Percentiles rank a stretch among this genome's conserved stretches.
Conservation (phyloP, 2,329 filamentous ascomycete species). For the Colletotrichum sp. region DNA sequence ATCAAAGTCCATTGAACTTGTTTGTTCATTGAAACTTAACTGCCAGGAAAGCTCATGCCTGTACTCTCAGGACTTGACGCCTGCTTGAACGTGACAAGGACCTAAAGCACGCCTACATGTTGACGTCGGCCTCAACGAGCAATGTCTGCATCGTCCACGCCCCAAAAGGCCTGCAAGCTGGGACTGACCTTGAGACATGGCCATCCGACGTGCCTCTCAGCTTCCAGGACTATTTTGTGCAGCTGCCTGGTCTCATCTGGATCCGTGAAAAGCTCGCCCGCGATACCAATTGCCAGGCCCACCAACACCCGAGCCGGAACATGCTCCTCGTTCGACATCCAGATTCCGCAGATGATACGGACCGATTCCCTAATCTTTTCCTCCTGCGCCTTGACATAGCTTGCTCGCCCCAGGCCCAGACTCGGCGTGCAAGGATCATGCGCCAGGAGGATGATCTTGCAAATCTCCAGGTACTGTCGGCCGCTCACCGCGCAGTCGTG, state of each 20-base stretch:
- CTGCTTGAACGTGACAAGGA: not conserved
- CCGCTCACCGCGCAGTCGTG: not conserved
- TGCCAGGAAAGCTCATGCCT: not conserved
- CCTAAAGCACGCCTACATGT: not conserved
- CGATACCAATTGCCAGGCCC: not conserved
- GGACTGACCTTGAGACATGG: not conserved
- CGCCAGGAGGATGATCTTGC: not conserved
- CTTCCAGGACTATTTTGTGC: not conserved
- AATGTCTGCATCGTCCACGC: not conserved
- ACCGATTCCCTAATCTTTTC: not conserved
- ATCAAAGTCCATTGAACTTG: not conserved
- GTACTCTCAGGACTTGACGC: not conserved
- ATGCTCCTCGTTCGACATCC: not conserved
- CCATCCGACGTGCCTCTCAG: not conserved
- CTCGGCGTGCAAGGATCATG: not conserved
- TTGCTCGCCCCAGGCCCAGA: not conserved
- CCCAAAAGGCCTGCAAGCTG: not conserved
- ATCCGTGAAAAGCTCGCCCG: not conserved
- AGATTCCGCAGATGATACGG: not conserved
- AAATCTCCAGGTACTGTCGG: not conserved
- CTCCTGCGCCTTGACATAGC: not conserved
- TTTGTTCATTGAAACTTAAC: rapidly evolving
- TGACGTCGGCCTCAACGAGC: not conserved
- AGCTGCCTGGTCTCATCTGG: not conserved
- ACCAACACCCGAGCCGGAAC: not conserved